Evolutionary conservation across 108 stramenopile species (phyloP).

Genomic region (Cyclotella distinguenda): DNA sequence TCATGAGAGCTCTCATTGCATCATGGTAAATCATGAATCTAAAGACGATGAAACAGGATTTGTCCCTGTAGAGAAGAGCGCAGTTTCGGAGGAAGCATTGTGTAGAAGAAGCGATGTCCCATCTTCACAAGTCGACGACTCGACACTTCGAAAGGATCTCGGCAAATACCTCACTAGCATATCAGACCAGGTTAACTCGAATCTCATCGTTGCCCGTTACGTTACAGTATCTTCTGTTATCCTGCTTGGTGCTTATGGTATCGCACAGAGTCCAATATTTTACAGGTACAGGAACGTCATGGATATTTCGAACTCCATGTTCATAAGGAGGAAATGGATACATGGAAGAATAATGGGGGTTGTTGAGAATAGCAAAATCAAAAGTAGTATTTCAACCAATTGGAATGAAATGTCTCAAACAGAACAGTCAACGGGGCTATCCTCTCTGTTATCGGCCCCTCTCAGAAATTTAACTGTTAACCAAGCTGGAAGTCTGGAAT

Average conservation of each 20-base stretch:
- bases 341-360: constrained; percentile 69
- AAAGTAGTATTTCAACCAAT: neutral
- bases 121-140: no score
- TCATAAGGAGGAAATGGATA: constrained; percentile 55
- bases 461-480: no score
- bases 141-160: constrained; percentile 6
- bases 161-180: constrained; percentile 21
- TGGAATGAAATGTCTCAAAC: no score
- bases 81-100: no score
- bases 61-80: no score
- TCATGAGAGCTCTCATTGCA: no score
- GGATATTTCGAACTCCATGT: constrained; percentile 63
- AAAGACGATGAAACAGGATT: no score
- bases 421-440: no score
- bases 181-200: constrained; percentile 65
- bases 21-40: no score
- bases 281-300: constrained; percentile 70
- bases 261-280: constrained; percentile 80
- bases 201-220: constrained; percentile 66
- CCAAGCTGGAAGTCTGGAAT: no score
- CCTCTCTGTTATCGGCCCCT: no score
- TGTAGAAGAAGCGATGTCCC: no score
- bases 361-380: neutral
- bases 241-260: constrained; percentile 66
- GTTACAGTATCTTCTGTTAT: constrained; percentile 54